phyloP scores from a whole-genome alignment of 306 rosid genomes.

The Ochetophila trinervis region DNA sequence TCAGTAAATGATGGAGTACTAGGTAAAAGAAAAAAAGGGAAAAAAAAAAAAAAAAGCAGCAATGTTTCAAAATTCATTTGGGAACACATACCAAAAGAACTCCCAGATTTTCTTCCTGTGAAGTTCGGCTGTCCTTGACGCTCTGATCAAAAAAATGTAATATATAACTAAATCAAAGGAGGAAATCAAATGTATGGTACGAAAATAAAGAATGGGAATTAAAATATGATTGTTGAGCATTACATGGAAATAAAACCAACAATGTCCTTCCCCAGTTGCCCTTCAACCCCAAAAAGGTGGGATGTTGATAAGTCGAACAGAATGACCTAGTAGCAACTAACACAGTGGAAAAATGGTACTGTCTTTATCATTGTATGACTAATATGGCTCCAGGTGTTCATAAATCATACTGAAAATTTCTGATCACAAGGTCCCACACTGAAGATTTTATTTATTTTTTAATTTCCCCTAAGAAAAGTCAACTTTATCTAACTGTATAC shows the following conservation, averaged over 20 bases:
- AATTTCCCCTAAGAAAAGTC: too few species aligned
- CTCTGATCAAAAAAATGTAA: constrained; percentile 44
- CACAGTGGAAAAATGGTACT: too few species aligned
- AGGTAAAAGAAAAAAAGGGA: neutral
- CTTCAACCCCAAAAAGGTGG: too few species aligned
- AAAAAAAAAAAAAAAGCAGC: neutral
- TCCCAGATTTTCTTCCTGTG: constrained; percentile 74
- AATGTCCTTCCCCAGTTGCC: too few species aligned
- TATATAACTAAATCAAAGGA: constrained; percentile 21
- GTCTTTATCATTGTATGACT: too few species aligned
- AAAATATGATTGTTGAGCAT: neutral
- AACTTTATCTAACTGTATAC: too few species aligned
- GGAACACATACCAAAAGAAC: constrained; percentile 76
- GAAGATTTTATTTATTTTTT: too few species aligned
- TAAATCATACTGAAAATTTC: too few species aligned
- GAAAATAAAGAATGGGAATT: neutral
- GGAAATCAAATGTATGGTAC: neutral
- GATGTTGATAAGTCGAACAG: neutral
- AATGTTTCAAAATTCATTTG: constrained; percentile 5
- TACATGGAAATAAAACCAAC: too few species aligned
- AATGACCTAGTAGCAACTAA: too few species aligned
- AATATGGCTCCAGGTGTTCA: too few species aligned
- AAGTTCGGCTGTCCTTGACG: constrained; percentile 39
- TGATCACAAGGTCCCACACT: too few species aligned
- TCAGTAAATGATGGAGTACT: neutral